Evolutionary conservation across 345 rosid genomes (phyloP).

Genomic region (Heritiera littoralis): DNA sequence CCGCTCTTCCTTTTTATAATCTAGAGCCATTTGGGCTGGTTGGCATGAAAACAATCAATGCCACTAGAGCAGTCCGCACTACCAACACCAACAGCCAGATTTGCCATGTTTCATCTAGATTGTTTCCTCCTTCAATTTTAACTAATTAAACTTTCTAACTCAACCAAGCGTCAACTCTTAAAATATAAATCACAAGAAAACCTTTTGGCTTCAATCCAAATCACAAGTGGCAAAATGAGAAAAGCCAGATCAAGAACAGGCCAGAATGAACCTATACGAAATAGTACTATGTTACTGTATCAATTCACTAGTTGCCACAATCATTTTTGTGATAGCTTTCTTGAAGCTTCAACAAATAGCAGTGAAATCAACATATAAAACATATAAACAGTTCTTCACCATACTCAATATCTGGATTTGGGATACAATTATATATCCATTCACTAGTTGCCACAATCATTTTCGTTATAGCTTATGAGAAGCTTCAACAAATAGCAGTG

Average conservation of each 20-base stretch:
- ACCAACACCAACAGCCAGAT: slow-evolving; percentile 36
- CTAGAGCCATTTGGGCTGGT: slow-evolving; percentile 90
- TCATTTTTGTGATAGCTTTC: background rate
- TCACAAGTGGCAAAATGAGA: background rate
- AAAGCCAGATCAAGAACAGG: background rate
- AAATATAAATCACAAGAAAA: background rate
- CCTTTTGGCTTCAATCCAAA: slow-evolving; percentile 13
- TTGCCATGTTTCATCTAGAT: slow-evolving; percentile 13
- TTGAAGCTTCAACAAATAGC: background rate
- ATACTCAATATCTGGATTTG: background rate
- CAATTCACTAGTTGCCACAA: slow-evolving; percentile 6
- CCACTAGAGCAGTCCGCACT: slow-evolving; percentile 95
- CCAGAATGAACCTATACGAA: background rate
- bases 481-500: background rate
- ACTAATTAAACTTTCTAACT: background rate
- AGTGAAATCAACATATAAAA: background rate
- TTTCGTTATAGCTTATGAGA: background rate
- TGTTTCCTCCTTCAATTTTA: background rate
- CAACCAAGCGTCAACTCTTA: background rate
- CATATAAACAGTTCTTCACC: background rate
- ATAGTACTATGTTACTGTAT: background rate
- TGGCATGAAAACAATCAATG: slow-evolving; percentile 97
- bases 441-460: background rate
- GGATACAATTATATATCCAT: background rate
- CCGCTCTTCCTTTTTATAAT: slow-evolving; percentile 88